phyloP scores from a whole-genome alignment of 2,329 filamentous ascomycete species.

The Aspergillus nomiae region DNA sequence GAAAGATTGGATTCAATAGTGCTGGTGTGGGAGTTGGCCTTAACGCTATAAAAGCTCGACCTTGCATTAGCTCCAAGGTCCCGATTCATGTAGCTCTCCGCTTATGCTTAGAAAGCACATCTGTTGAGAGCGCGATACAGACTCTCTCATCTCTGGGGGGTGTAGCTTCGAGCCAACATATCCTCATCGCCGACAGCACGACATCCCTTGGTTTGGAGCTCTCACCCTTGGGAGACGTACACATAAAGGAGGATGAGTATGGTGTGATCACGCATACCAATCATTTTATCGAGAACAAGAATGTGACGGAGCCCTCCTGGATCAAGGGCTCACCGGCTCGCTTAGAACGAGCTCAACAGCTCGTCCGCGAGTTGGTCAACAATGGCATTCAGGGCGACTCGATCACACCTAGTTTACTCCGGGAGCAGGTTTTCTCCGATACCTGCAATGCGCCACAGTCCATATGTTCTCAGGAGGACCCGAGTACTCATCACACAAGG shows the following conservation, averaged over 20 bases:
- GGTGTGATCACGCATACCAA: constrained; percentile 49
- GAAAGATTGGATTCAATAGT: constrained; percentile 67
- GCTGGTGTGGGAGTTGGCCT: constrained; percentile 60
- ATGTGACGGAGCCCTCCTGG: constrained; percentile 37
- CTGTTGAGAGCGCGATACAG: constrained; percentile 49
- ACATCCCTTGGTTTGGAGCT: constrained; percentile 31
- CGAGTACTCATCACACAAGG: constrained; percentile 25
- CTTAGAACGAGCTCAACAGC: constrained; percentile 26
- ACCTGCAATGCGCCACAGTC: constrained; percentile 37
- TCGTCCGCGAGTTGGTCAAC: constrained; percentile 27
- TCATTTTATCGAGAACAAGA: constrained; percentile 42
- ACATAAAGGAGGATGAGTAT: constrained; percentile 37
- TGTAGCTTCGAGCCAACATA: constrained; percentile 58
- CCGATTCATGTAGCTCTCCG: constrained; percentile 66
- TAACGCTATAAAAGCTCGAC: constrained; percentile 63
- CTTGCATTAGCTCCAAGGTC: constrained; percentile 54
- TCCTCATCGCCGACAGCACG: constrained; percentile 54
- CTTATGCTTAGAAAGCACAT: constrained; percentile 55
- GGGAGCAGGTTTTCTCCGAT: constrained; percentile 40
- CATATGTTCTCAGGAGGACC: constrained; percentile 38
- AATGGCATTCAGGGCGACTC: constrained; percentile 22
- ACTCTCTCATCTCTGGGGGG: constrained; percentile 50
- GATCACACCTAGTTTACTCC: constrained; percentile 26
- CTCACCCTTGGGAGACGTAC: constrained; percentile 31
- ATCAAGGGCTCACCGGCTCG: constrained; percentile 36